Percentiles rank a stretch among this genome's conserved stretches.
Conservation (phyloP, 331 rosid species). For the Malus hybrid region DNA sequence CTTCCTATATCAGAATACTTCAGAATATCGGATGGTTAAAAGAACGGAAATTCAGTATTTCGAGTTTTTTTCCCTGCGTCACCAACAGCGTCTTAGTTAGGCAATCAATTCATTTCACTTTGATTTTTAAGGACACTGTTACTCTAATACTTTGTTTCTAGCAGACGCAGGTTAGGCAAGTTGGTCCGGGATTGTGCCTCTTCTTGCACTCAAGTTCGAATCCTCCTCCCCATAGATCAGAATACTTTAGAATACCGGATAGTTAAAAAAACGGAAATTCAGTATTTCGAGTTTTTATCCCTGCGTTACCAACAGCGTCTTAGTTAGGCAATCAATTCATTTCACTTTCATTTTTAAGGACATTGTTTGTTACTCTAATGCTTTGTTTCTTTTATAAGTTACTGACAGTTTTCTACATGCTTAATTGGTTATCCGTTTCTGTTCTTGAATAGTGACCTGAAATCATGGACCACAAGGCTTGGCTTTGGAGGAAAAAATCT, state of each 20-base stretch:
- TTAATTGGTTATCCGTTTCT: not conserved
- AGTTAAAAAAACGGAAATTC: no score
- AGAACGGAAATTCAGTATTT: not conserved
- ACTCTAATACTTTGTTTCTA: no score
- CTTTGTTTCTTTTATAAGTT: not conserved
- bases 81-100: not conserved
- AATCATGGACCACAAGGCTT: slow-evolving; percentile 59
- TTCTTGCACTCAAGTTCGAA: no score
- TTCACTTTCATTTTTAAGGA: not conserved
- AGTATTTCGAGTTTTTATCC: no score
- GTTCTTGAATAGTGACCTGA: slow-evolving; percentile 20
- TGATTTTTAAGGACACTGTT: no score
- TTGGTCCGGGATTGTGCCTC: no score
- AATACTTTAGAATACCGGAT: no score
- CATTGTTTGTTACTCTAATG: not conserved
- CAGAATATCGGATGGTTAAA: no score
- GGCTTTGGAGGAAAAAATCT: slow-evolving; percentile 70
- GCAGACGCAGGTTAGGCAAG: no score
- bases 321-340: not conserved
- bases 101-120: no score
- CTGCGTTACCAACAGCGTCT: not conserved
- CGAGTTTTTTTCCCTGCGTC: not conserved
- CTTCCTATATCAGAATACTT: no score
- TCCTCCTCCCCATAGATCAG: no score
- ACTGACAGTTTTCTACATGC: not conserved